Base-by-base conservation (phyloP, 768 basidiomycete species). In the Serendipita sp. region DNA sequence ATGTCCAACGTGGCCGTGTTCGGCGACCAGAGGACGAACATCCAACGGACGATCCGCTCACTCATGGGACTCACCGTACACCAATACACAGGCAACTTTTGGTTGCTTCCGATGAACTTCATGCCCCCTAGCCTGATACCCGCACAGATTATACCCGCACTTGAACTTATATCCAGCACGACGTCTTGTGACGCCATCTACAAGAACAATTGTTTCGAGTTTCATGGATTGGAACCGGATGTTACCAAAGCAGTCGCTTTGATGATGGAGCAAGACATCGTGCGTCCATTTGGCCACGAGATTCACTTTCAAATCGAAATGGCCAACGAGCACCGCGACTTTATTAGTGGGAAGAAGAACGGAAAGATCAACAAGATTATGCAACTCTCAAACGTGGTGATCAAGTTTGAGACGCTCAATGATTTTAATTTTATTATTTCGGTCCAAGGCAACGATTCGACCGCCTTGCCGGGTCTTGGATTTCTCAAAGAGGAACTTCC, bases 351-450 rank as follows among this genome's bases (percentile, higher is more conserved):
- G 48, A 99, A 99, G 80, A 97, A 98, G 80, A 97, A 98, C 71
- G 95, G 95, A 65, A 99, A 99, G 77, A 91, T 97, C 75, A 97
- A 97, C 79, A 98, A 97, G 78, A 96, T 98, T 73, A 97, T 97
- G 91, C 93, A 97, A 75, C 87, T 85, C 11, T 89, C 94, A 35
- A 90, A 89, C 69, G 93, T 94, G 73, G 95, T 96, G 78, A 96
- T 99, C 80, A 96, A 96, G 76, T 97, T 97, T 68, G 95, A 98
- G 78, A 95, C 94, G 3, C 90, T 95, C 78, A 96, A 93, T 72
- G 92, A 95, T 72, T 85, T 92, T 74, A 92, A 94, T 74, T 93
- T 94, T 76, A 81, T 93, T 70, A 91, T 95, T 70, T 92, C 95
- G 74, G 84, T 95, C 69, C 83, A 90, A 44, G 89, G 91, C 32